Base-by-base conservation (phyloP, 495 filamentous ascomycete species). In the Physcia stellaris region DNA sequence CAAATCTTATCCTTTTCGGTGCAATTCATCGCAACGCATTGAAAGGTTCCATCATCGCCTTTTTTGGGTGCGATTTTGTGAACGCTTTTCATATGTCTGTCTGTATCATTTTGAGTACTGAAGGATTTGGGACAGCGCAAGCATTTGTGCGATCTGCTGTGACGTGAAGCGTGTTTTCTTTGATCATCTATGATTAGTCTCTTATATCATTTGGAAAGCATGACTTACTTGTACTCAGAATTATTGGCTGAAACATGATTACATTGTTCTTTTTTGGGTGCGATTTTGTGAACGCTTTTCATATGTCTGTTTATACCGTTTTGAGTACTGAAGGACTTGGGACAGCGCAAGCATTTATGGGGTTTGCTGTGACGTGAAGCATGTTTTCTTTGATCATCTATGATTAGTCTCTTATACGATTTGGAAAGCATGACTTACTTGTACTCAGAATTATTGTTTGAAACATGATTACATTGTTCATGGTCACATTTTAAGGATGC, bases 151-250 rank as follows among this genome's bases (percentile, higher is more conserved):
- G 77, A 71, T 49, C 84, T 88, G 9, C 61, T 67, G 58, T 94
- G 86, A 39, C 82, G 72, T 11, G 79, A 72, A 35, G 73, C 61
- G 52, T 94, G 86, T 62, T 94, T 94, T 46, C 86, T 93, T 53
- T 6, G 17, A 19, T 32, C 26, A 30, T 41, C 21, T 37, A 37
- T 6, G 30, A 49, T 30, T 51, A 40, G 24, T 16, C 6, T 9
- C 18, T 6, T 9, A 13, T 10, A 17, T n/a, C 12, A 7, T 6
- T 17, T 12, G n/a, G 24, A 4, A 21, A 10, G 16, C 6, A 45
- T 57, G 26, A 13, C 26, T 28, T 13, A 28, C 26, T 7, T 28
- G 26, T 28, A 7, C 26, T 28, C 13, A 13, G 26, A 28, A 28
- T 7, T 28, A 13, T 13, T 28, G 9, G 26, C 32, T 11, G 24